Evolutionary conservation across 345 rosid species (phyloP).

Genomic region (Hypericum perforatum): DNA sequence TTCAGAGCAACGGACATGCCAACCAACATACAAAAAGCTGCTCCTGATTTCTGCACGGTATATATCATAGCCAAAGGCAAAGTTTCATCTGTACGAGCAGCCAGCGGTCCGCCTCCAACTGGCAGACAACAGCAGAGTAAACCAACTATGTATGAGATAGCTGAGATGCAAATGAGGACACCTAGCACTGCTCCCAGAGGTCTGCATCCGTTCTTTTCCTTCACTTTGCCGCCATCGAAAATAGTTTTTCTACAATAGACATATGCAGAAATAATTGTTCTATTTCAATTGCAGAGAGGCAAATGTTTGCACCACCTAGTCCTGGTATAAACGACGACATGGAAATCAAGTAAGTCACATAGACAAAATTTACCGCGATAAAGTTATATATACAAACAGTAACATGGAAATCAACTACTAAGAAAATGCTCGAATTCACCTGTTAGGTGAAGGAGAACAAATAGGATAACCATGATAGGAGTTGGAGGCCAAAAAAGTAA

Average conservation of each 20-base stretch:
- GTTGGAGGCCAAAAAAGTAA: too few relatives aligned
- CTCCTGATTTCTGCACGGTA: conserved; percentile 61
- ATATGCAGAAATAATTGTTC: neutral
- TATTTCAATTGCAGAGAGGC: neutral
- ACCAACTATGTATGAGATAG: neutral
- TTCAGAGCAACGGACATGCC: conserved; percentile 57
- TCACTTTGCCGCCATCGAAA: neutral
- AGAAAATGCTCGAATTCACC: too few relatives aligned
- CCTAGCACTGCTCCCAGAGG: conserved; percentile 17
- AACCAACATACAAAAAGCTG: conserved; percentile 41
- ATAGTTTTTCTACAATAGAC: neutral
- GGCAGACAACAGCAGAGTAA: conserved; percentile 9
- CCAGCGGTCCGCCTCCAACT: conserved; percentile 30
- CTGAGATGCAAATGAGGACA: conserved; percentile 4
- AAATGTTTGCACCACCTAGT: too few relatives aligned
- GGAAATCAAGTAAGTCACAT: too few relatives aligned
- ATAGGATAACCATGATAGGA: too few relatives aligned
- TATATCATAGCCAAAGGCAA: conserved; percentile 64
- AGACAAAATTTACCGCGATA: too few relatives aligned
- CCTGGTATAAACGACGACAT: too few relatives aligned
- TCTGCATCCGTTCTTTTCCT: conserved; percentile 8
- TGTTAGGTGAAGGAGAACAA: too few relatives aligned
- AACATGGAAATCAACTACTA: too few relatives aligned
- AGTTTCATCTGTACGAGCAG: conserved; percentile 46
- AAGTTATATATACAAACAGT: too few relatives aligned